Evolutionary conservation across 208 protist species (phyloP).

Genomic region (Acanthamoeba triangularis): DNA sequence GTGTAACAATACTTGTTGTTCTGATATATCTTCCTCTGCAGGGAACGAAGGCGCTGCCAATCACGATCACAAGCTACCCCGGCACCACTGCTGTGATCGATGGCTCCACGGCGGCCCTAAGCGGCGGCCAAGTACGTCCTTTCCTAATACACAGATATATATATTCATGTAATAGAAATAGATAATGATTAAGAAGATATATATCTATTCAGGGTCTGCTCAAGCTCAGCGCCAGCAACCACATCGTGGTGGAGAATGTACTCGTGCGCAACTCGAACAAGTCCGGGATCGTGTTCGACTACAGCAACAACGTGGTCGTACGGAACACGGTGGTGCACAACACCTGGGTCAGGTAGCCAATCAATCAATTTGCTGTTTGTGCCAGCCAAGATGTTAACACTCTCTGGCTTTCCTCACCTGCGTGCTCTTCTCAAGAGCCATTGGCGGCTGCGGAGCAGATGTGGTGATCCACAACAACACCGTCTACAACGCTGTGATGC

Average conservation of each 20-base stretch:
- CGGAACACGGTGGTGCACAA: not conserved
- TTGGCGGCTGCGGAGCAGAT: not conserved
- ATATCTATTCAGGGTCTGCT: no score
- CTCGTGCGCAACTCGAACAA: not conserved
- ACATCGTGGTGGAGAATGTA: not conserved
- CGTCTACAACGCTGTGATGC: not conserved
- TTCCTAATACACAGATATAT: not conserved
- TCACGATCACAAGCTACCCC: conserved; percentile 15
- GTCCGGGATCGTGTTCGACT: not conserved
- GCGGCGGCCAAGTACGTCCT: not conserved
- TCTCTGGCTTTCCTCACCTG: not conserved
- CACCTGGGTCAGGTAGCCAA: not conserved
- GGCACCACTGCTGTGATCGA: not conserved
- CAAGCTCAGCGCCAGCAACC: not conserved
- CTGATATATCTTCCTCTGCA: not conserved
- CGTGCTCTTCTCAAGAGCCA: not conserved
- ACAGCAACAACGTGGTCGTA: not conserved
- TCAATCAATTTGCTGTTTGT: no score
- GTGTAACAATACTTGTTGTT: not conserved
- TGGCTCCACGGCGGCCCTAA: not conserved
- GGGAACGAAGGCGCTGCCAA: not conserved
- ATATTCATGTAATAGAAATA: no score
- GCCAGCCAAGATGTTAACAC: not conserved
- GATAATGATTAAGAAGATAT: no score
- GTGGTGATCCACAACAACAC: conserved; percentile 39